Base-by-base conservation (phyloP, 1,284 basidiomycete species). In the Takashimella tepidaria region DNA sequence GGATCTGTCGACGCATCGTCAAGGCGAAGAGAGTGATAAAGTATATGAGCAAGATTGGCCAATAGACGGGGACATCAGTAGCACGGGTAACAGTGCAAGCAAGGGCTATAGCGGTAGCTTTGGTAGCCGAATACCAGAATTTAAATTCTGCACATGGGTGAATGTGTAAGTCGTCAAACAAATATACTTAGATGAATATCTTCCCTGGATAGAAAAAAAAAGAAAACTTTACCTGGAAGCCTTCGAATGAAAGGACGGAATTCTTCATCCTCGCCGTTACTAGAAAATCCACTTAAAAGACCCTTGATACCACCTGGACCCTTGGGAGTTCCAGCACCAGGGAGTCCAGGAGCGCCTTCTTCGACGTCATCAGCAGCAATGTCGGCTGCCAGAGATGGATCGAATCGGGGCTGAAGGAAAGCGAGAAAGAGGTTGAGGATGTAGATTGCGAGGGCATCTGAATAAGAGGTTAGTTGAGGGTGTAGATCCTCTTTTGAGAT, bases 171-270 rank as follows among this genome's bases (percentile, higher is more conserved):
- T 27, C 11, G 8, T 40, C 37, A 40, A 11, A 40, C 37, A 40
- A 19, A 11, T 19, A 40, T 19, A 19, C 37, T 11, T 19, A 40
- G 37, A 11, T 11, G 11, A 22, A 20, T 1, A 20, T 60, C 51
- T 53, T 42, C n/a, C n/a, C n/a, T n/a, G n/a, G n/a, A n/a, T n/a
- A n/a, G n/a, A n/a, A n/a, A n/a, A n/a, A n/a, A n/a, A n/a, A n/a
- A n/a, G n/a, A n/a, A n/a, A n/a, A n/a, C n/a, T n/a, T n/a, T n/a
- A 93, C 93, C 92, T 88, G 96, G 96, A 58, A 99, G 79, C 51
- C 96, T 80, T 56, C 96, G 81, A 60, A 99, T 95, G 75, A 99
- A 99, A 1, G 96, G 96, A 54, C 91, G 80, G 78, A 97, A 96
- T 70, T 97, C 95, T 60, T 95, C 92, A 47, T 78, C 70, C 20